Base-by-base conservation (phyloP, 2,329 filamentous ascomycete species). In the Clarireedia homoeocarpa region DNA sequence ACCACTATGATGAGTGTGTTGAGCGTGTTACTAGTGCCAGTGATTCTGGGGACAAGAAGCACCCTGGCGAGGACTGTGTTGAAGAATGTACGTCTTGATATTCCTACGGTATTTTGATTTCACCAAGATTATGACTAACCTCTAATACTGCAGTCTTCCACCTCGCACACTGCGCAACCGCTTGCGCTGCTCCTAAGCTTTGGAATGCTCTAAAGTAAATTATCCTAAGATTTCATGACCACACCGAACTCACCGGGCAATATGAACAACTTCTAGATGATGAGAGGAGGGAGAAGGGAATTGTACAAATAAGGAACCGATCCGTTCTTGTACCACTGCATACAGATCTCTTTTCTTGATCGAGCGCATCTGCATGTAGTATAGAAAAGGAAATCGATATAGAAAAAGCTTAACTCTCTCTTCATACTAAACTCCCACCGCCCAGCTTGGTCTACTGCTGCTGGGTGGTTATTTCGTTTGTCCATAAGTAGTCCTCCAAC, bases 1-100 rank as follows among this genome's bases (percentile, higher is more conserved):
- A 97, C 81, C 94, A 99, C 82, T 97, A 88, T 74, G 92, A 97
- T 65, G 90, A 96, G 77, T 99, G 94, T 74, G 91, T 92, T 67
- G 91, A 96, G 83, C 91, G 94, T 69, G 94, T 99, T 66, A 89
- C 85, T 59, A 70, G 70, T 58, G 72, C 75, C 64, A 68, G 79
- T 67, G 82, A 86, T 66, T 81, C 86, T 63, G 40, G 38, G 4
- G 84, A 86, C 67, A 79, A 81, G 74, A 84, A 85, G 75, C 85
- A 78, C 55, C 77, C 85, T 67, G 84, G 88, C 69, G 94, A 99
- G 82, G 91, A 97, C 79, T 99, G 94, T 70, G 90, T 97, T 65
- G 94, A 99, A 81, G 94, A 99, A 81, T 99, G 94, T 97, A 87
- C 76, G 91, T 84, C 34, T 26, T 47, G 20, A 47, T 30, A 27